Evolutionary conservation across 1,284 basidiomycete genomes (phyloP).

Genomic region (Apiotrichum domesticum): DNA sequence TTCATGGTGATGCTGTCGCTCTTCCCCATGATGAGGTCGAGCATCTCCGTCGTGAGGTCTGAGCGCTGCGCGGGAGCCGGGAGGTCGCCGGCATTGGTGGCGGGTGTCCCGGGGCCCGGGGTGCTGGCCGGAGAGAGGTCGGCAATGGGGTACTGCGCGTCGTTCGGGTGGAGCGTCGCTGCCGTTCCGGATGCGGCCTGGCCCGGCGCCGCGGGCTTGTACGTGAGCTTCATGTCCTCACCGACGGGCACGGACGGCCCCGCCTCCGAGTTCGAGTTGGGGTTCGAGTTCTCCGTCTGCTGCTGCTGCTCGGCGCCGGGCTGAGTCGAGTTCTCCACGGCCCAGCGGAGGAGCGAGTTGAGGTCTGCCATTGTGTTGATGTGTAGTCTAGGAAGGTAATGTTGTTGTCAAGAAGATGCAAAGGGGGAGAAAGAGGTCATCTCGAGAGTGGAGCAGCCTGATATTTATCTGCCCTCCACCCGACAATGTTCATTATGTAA

Average conservation of each 20-base stretch:
- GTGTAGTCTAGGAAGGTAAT: too few relatives aligned
- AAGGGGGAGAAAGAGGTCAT: too few relatives aligned
- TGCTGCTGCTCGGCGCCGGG: not conserved
- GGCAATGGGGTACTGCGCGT: slow-evolving; percentile 21
- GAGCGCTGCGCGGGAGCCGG: slow-evolving; percentile 10
- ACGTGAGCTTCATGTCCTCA: slow-evolving; percentile 28
- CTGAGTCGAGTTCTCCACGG: slow-evolving; percentile 34
- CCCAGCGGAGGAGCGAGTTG: slow-evolving; percentile 22
- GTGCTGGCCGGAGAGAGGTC: slow-evolving; percentile 30
- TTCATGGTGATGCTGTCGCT: slow-evolving; percentile 81
- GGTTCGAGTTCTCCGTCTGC: not conserved
- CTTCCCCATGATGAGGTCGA: slow-evolving; percentile 80
- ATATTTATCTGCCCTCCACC: not conserved
- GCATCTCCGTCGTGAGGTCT: slow-evolving; percentile 56
- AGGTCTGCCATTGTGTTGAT: slow-evolving; percentile 14
- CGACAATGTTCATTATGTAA: not conserved
- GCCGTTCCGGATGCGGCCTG: slow-evolving; percentile 14
- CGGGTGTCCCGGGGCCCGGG: slow-evolving; percentile 25
- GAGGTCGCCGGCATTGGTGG: slow-evolving; percentile 3
- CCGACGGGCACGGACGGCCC: slow-evolving; percentile 1
- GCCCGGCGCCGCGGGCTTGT: slow-evolving; percentile 25
- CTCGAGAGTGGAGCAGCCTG: too few relatives aligned
- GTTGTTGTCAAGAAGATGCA: too few relatives aligned
- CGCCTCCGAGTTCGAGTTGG: not conserved
- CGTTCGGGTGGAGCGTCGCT: slow-evolving; percentile 36